These are phyloP conservation scores for Arthrinium phaeospermum DNA, from an alignment of 2,329 filamentous ascomycete genomes.

Conservation along the genomic window DNA sequence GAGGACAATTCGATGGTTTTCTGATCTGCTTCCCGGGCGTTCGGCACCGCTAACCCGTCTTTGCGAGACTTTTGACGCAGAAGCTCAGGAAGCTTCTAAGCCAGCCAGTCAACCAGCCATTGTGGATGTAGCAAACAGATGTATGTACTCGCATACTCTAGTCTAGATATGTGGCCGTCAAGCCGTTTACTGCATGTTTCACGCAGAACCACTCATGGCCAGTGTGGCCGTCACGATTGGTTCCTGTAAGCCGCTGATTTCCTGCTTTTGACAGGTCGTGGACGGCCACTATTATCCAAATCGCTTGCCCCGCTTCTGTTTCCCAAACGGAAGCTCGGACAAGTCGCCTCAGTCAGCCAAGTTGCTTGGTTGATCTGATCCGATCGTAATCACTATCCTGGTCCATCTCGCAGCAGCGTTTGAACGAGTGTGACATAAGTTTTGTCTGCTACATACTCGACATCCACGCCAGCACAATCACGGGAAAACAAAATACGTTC, in stretches of 20 bases:
- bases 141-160: neutral
- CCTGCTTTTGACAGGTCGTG: neutral
- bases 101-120: neutral
- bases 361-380: too few relatives aligned
- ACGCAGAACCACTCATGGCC: neutral
- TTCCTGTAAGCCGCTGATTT: neutral
- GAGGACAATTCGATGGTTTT: neutral
- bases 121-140: too few relatives aligned
- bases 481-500: neutral
- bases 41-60: neutral
- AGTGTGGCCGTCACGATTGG: neutral
- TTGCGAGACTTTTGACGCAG: conserved; percentile 9
- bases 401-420: too few relatives aligned
- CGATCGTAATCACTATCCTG: too few relatives aligned
- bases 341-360: neutral
- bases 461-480: neutral
- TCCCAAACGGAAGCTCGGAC: neutral
- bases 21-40: neutral
- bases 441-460: neutral
- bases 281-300: neutral
- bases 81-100: neutral
- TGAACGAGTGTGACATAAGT: too few relatives aligned
- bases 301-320: neutral
- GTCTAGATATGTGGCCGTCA: neutral
- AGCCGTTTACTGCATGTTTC: neutral